phyloP scores from a whole-genome alignment of 2,329 filamentous ascomycete genomes.

The Lojkania enalia region DNA sequence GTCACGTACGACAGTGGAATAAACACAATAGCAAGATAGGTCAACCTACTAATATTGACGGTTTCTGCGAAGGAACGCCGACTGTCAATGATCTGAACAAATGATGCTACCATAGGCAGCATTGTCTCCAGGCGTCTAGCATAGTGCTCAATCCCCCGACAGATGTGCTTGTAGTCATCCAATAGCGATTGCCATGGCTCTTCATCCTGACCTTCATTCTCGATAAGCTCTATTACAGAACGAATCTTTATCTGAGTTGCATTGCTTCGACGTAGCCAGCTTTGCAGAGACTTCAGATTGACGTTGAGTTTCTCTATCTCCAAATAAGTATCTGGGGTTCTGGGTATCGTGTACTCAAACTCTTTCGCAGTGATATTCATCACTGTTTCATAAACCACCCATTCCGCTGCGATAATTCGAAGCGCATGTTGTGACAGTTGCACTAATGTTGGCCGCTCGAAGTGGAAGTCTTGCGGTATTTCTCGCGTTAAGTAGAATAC shows the following conservation, averaged over 20 bases:
- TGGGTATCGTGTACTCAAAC: conserved; percentile 10
- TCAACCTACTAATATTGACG: conserved; percentile 12
- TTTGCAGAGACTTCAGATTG: conserved; percentile 21
- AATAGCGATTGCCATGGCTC: neutral
- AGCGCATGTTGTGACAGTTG: conserved; percentile 22
- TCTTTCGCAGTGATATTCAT: conserved; percentile 19
- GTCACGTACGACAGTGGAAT: conserved; percentile 13
- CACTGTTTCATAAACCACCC: conserved; percentile 26
- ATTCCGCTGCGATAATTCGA: conserved; percentile 24
- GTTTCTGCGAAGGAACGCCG: conserved; percentile 13
- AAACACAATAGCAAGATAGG: conserved; percentile 17
- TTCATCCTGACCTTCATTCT: neutral
- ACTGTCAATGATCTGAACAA: conserved; percentile 14
- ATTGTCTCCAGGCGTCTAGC: conserved; percentile 6
- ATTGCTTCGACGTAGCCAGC: conserved; percentile 26
- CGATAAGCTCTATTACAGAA: conserved; percentile 6
- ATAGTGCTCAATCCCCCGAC: conserved; percentile 2
- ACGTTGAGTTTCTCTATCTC: conserved; percentile 18
- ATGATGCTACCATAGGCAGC: conserved; percentile 13
- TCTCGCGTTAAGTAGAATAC: conserved; percentile 14
- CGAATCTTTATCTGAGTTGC: conserved; percentile 18
- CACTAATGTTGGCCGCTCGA: conserved; percentile 9
- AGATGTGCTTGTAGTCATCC: neutral
- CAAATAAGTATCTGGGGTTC: neutral
- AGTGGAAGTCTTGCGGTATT: conserved; percentile 12